Base-by-base conservation (phyloP, 1,284 basidiomycete genomes). In the Cerrena zonata region DNA sequence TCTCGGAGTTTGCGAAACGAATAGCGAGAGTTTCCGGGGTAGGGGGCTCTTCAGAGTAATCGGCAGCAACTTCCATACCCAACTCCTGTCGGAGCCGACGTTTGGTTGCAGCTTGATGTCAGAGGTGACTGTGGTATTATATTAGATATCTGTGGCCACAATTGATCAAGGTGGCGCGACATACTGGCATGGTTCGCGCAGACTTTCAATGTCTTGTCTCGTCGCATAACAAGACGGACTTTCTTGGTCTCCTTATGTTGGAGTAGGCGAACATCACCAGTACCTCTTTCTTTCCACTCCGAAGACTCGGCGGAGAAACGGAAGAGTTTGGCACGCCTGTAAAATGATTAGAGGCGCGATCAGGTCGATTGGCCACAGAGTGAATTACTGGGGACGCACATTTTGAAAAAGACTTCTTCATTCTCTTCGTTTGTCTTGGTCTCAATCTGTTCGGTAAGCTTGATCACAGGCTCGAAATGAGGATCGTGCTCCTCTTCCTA, bases 151-250 rank as follows among this genome's bases (percentile, higher is more conserved):
- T n/a, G n/a, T n/a, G n/a, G 4, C 5, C 13, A n/a, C 26, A 2
- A n/a, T 39, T n/a, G 53, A 38, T 21, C 13, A 48, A 15, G 40
- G 50, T 39, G 24, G 47, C 26, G 46, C 37, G 48, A 84, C 92
- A 74, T 65, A 97, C 95, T 82, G 61, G 83, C 76, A 75, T 99
- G 96, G 78, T 99, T 99, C 55, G 96, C 96, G 75, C 96, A 99
- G 69, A 99, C 94, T 74, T 99, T 99, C 71, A 94, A 80, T 44
- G 96, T 99, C 86, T 98, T 98, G 80, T 99, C 96, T 71, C 96
- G 90, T 73, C 96, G 82, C 96, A 99, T 99, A 67, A 99, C 93
- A 56, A 99, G 82, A 55, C 96, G 84, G 62, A 96, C 80, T 75
- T 97, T 98, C 76, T 87, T 84, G 40, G 86, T 89, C 65, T 83